phyloP scores from a whole-genome alignment of 2,329 filamentous ascomycete genomes.

The Plectosphaerella plurivora region DNA sequence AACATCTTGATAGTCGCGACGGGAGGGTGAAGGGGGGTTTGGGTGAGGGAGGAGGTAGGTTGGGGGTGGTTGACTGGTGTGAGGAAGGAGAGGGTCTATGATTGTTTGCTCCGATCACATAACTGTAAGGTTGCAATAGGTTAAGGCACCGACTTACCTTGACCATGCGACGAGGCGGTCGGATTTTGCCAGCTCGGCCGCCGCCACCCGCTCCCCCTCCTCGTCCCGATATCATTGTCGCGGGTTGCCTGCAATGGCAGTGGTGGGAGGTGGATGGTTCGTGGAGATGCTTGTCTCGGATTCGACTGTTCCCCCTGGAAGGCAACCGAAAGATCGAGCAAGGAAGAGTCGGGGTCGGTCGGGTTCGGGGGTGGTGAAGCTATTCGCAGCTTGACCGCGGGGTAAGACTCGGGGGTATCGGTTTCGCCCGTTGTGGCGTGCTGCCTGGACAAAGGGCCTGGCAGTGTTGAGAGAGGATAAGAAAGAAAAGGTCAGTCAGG shows the following conservation, averaged over 20 bases:
- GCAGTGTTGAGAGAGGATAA: too few species aligned
- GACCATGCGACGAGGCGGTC: constrained; percentile 36
- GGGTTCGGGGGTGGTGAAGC: neutral
- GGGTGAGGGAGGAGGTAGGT: neutral
- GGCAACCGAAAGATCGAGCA: neutral
- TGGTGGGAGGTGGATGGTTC: too few species aligned
- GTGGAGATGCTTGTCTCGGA: neutral
- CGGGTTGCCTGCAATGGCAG: too few species aligned
- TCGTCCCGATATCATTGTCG: constrained; percentile 43
- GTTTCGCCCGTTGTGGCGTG: neutral
- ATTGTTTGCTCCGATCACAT: neutral
- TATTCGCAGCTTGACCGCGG: neutral
- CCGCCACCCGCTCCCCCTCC: constrained; percentile 24
- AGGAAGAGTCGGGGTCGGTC: neutral
- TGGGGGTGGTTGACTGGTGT: neutral
- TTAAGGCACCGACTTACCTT: constrained; percentile 25
- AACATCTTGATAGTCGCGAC: neutral
- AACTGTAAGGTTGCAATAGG: too few species aligned
- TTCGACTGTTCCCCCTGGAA: neutral
- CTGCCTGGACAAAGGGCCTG: too few species aligned
- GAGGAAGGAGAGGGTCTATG: constrained; percentile 1
- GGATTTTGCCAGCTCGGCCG: constrained; percentile 27
- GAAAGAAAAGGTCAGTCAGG: too few species aligned
- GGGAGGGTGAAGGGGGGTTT: neutral
- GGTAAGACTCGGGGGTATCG: neutral